A percentile compares a stretch with the other conserved stretches of the same genome.
Conservation (phyloP, 2,329 filamentous ascomycete species). For the Hypoxylon rubiginosum region DNA sequence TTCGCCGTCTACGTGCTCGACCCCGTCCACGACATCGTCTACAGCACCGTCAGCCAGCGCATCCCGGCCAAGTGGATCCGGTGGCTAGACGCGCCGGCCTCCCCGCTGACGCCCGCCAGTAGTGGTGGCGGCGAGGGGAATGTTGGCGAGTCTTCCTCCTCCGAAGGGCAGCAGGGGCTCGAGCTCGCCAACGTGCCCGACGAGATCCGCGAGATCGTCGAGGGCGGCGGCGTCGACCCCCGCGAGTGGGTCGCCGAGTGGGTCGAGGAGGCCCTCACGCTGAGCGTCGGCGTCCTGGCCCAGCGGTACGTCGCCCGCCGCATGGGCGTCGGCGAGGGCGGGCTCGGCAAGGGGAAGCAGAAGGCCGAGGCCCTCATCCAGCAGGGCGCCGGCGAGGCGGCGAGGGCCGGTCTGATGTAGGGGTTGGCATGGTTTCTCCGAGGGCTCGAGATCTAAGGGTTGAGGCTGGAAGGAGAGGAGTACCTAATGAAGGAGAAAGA, state of each 20-base stretch:
- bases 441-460: too few species aligned
- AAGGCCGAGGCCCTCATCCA: slow-evolving; percentile 68
- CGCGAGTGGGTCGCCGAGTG: slow-evolving; percentile 98
- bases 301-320: slow-evolving; percentile 94
- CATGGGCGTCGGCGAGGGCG: slow-evolving; percentile 94
- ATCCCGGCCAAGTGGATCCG: slow-evolving; percentile 88
- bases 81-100: slow-evolving; percentile 86
- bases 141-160: too few species aligned
- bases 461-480: neutral
- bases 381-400: slow-evolving; percentile 71
- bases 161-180: slow-evolving; percentile 49
- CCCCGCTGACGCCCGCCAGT: slow-evolving; percentile 64
- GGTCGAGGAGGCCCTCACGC: slow-evolving; percentile 87
- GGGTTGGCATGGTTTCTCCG: neutral
- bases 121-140: slow-evolving; percentile 61
- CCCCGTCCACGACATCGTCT: slow-evolving; percentile 91
- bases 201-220: slow-evolving; percentile 88
- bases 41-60: slow-evolving; percentile 83
- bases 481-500: neutral
- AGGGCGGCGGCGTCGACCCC: slow-evolving; percentile 82
- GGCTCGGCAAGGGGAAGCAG: slow-evolving; percentile 72
- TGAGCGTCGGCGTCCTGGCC: slow-evolving; percentile 87
- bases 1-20: slow-evolving; percentile 88
- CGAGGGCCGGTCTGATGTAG: slow-evolving; percentile 68
- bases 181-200: slow-evolving; percentile 70